Evolutionary conservation across 805 yeast genomes (phyloP).

Genomic region (Tanozyma kutaoensis): DNA sequence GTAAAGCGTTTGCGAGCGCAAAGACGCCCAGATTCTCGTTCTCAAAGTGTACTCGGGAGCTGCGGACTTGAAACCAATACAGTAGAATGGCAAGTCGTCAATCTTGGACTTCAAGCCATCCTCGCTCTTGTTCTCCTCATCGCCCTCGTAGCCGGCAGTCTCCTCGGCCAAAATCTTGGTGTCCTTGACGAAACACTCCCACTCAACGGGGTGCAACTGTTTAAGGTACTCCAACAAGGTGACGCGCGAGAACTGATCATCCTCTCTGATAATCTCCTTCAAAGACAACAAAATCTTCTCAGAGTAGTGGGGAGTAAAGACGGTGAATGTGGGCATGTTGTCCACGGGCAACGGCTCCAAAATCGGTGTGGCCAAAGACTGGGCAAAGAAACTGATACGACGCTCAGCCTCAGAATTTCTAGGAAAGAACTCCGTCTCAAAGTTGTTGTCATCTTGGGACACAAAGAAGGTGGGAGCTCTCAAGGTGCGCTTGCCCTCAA

Average conservation of each 20-base stretch:
- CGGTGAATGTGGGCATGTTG: conserved; percentile 99
- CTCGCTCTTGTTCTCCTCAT: conserved; percentile 27
- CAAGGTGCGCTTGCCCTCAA: conserved; percentile 95
- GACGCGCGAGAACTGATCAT: conserved; percentile 91
- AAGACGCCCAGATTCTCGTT: conserved; percentile 97
- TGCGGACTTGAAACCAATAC: conserved; percentile 95
- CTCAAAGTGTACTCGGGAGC: conserved; percentile 94
- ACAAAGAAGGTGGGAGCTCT: conserved; percentile 99
- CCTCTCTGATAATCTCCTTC: conserved; percentile 93
- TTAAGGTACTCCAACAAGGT: conserved; percentile 88
- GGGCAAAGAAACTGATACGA: conserved; percentile 98
- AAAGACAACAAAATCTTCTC: conserved; percentile 90
- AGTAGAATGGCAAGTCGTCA: conserved; percentile 87
- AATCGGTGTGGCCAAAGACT: conserved; percentile 94
- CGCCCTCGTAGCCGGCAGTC: conserved; percentile 62
- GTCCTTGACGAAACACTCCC: conserved; percentile 96
- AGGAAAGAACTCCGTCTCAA: conserved; percentile 96
- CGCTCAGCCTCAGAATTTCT: conserved; percentile 97
- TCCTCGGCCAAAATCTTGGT: conserved; percentile 93
- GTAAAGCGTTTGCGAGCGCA: conserved; percentile 91
- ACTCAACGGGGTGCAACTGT: conserved; percentile 91
- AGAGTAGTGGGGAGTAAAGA: conserved; percentile 88
- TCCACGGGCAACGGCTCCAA: conserved; percentile 99
- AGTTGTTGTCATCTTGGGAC: conserved; percentile 90
- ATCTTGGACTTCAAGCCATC: conserved; percentile 69